Conservation (phyloP, 2,329 filamentous ascomycete species). For the Neonectria ditissima region DNA sequence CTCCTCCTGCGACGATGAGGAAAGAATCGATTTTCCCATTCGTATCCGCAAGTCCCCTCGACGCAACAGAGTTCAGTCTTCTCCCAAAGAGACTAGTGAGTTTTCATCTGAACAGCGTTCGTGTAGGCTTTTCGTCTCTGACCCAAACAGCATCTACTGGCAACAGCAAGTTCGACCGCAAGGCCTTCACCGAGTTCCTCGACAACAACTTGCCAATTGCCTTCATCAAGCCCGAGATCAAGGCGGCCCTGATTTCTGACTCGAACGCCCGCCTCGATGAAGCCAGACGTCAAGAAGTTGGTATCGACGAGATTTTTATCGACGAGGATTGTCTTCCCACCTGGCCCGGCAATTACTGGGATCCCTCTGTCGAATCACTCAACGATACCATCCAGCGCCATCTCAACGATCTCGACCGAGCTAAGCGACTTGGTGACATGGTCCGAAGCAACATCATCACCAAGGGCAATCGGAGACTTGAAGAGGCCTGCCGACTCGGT, state of each 20-base stretch:
- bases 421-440: constrained; percentile 32
- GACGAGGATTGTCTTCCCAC: constrained; percentile 47
- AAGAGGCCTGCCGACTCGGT: constrained; percentile 39
- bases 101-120: not conserved
- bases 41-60: not conserved
- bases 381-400: constrained; percentile 43
- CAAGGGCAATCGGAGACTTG: constrained; percentile 45
- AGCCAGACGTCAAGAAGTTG: constrained; percentile 33
- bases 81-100: not conserved
- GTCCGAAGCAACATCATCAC: constrained; percentile 38
- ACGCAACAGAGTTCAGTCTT: not conserved
- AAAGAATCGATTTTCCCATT: not conserved
- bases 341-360: constrained; percentile 45
- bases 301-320: constrained; percentile 39
- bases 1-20: not conserved
- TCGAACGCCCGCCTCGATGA: constrained; percentile 40
- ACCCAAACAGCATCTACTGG: not conserved
- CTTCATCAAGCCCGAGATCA: constrained; percentile 39
- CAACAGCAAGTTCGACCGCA: not conserved
- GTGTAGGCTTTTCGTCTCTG: not conserved
- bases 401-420: constrained; percentile 34
- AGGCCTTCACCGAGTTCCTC: constrained; percentile 28
- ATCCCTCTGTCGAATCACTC: constrained; percentile 39
- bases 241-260: constrained; percentile 34
- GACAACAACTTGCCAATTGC: constrained; percentile 33